Percentiles rank a stretch among this genome's conserved stretches.
Evolutionary conservation across 495 filamentous ascomycete genomes (phyloP).

Genomic region (Aspergillus egyptiacus): DNA sequence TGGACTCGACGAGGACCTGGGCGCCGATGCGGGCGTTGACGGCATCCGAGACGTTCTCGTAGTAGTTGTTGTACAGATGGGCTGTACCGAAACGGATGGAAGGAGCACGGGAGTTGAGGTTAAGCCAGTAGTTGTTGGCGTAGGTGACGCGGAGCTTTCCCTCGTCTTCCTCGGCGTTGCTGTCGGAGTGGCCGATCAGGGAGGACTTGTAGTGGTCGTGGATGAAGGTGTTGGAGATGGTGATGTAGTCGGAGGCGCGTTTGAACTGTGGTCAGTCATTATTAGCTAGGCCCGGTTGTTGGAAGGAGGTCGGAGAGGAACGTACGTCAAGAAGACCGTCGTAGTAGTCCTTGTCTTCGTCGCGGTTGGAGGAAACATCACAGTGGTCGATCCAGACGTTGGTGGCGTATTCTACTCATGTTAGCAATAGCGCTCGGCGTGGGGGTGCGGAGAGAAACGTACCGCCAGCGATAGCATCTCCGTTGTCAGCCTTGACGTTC

Average conservation of each 20-base stretch:
- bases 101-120: constrained; percentile 55
- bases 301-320: background rate
- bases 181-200: constrained; percentile 53
- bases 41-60: no score
- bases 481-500: constrained; percentile 52
- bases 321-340: constrained; percentile 60
- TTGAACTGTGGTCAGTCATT: constrained; percentile 29
- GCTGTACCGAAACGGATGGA: constrained; percentile 59
- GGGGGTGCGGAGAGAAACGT: constrained; percentile 11
- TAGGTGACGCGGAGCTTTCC: constrained; percentile 56
- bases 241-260: constrained; percentile 47
- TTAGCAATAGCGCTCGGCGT: no score
- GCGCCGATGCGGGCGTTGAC: constrained; percentile 59
- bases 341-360: constrained; percentile 59
- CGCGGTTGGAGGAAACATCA: constrained; percentile 54
- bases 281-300: background rate
- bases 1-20: constrained; percentile 58
- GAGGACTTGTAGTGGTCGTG: constrained; percentile 64
- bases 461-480: constrained; percentile 56
- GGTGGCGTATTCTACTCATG: constrained; percentile 37
- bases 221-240: constrained; percentile 44
- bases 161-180: constrained; percentile 38
- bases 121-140: constrained; percentile 57
- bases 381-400: constrained; percentile 68
- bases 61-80: constrained; percentile 48